Evolutionary conservation across 257 asterid genomes (phyloP), one percentile per base, ranked within the genome.

Genomic region (Verbascum thapsus): DNA sequence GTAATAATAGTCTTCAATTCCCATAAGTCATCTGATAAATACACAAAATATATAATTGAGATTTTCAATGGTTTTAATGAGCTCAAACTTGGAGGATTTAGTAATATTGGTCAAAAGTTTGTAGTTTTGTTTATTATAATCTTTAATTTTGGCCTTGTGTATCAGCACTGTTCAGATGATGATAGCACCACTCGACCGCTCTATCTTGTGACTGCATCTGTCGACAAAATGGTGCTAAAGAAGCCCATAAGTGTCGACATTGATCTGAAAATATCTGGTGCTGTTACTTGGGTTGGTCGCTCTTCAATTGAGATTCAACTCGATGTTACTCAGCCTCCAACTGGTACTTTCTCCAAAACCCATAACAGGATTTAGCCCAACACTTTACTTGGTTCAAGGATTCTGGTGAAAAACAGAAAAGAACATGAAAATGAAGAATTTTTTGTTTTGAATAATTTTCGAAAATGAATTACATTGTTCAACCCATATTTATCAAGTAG

Each of bases 231-330:
- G 97, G 91, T 87, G 76, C 87, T 92, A 66, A 92, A 87, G 82
- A 89, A 82, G 80, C 88, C 99, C 12, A 82, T 92, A 54, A 80
- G 86, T 56, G 94, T 85, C 23, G 95, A 87, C 51, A 63, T 72
- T 58, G 99, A 87, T 76, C 83, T 89, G 54, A 88, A 80, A 79
- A 72, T 89, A 53, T 76, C 83, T 32, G 99, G 97, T 42, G 88
- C 97, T 63, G 99, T 87, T 72, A 87, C 88, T 53, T 92, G 97
- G 97, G 96, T 89, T 67, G 99, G 99, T 52, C 80, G 78, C 40
- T 92, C 99, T 56, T 89, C 97, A 23, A 92, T 92, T 53, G 99
- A 92, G 85, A 83, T 92, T 73, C 99, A 92, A 76, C 89, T 92
- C 10, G 96, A 89, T 8, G 91, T 89, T 38, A 87, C 80, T 62